Evolutionary conservation across 192 early-diverging fungal species (phyloP).

Genomic region (Phycomyces blakesleeanus): DNA sequence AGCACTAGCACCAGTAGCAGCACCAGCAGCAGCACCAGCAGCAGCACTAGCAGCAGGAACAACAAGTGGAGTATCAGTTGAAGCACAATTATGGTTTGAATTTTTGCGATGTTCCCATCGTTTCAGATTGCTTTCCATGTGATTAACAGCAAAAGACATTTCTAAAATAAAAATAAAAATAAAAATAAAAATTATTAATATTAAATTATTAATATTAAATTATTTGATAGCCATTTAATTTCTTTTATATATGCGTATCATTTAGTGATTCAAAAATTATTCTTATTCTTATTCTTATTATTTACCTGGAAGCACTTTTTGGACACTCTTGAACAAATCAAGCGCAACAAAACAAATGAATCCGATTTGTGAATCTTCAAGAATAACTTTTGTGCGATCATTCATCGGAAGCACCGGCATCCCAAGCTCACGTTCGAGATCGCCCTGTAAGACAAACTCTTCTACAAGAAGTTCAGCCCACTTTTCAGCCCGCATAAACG

Average conservation of each 20-base stretch:
- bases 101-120: slow-evolving; percentile 22
- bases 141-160: slow-evolving; percentile 30
- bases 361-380: slow-evolving; percentile 46
- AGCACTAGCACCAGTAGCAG: too few relatives aligned
- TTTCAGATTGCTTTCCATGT: slow-evolving; percentile 32
- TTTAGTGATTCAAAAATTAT: too few relatives aligned
- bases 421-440: slow-evolving; percentile 69
- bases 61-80: too few relatives aligned
- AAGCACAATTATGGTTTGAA: too few relatives aligned
- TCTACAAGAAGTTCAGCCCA: slow-evolving; percentile 69
- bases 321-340: slow-evolving; percentile 45
- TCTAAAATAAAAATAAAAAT: too few relatives aligned
- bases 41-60: too few relatives aligned
- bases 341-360: slow-evolving; percentile 53
- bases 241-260: background rate
- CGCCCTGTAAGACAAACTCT: slow-evolving; percentile 67
- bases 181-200: too few relatives aligned
- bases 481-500: slow-evolving; percentile 61
- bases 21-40: too few relatives aligned
- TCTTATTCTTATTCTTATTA: too few relatives aligned
- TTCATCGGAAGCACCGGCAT: slow-evolving; percentile 50
- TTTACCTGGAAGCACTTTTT: slow-evolving; percentile 44
- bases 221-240: too few relatives aligned
- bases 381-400: slow-evolving; percentile 42
- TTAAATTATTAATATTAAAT: too few relatives aligned